Conservation (phyloP, 805 yeast species). For the Candida golubevii region DNA sequence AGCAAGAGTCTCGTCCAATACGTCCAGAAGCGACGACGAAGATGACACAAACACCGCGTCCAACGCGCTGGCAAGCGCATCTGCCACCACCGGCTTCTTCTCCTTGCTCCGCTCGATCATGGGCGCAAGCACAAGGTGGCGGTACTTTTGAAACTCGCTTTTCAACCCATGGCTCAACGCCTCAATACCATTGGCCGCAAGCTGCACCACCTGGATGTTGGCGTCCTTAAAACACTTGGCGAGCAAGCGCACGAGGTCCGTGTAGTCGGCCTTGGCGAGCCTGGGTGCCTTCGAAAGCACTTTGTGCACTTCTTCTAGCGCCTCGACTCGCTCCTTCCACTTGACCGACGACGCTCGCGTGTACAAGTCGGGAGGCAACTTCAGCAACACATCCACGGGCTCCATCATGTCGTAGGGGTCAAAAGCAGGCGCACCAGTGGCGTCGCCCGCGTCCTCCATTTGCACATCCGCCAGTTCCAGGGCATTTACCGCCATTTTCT, state of each 20-base stretch:
- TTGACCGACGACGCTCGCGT: slow-evolving; percentile 54
- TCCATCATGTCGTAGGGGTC: slow-evolving; percentile 72
- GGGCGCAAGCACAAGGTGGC: slow-evolving; percentile 49
- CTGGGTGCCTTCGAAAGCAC: slow-evolving; percentile 52
- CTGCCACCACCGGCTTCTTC: slow-evolving; percentile 73
- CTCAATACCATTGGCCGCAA: slow-evolving; percentile 66
- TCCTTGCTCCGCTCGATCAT: slow-evolving; percentile 83
- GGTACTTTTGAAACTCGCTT: slow-evolving; percentile 51
- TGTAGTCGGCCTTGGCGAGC: slow-evolving; percentile 58
- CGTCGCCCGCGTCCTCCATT: slow-evolving; percentile 26
- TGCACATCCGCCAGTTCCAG: slow-evolving; percentile 18
- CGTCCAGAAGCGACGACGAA: slow-evolving; percentile 48
- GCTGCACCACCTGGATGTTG: slow-evolving; percentile 77
- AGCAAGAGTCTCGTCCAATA: slow-evolving; percentile 55
- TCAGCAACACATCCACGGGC: slow-evolving; percentile 61
- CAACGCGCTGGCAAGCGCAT: slow-evolving; percentile 62
- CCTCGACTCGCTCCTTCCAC: slow-evolving; percentile 94
- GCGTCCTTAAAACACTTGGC: slow-evolving; percentile 83
- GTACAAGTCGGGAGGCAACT: slow-evolving; percentile 61
- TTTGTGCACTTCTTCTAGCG: slow-evolving; percentile 57
- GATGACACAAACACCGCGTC: slow-evolving; percentile 56
- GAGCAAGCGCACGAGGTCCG: slow-evolving; percentile 55
- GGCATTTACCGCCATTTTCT: slow-evolving; percentile 13
- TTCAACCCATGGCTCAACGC: slow-evolving; percentile 64
- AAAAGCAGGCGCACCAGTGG: slow-evolving; percentile 18